phyloP scores from a whole-genome alignment of 306 rosid species.

The Sphenostylis stenocarpa region DNA sequence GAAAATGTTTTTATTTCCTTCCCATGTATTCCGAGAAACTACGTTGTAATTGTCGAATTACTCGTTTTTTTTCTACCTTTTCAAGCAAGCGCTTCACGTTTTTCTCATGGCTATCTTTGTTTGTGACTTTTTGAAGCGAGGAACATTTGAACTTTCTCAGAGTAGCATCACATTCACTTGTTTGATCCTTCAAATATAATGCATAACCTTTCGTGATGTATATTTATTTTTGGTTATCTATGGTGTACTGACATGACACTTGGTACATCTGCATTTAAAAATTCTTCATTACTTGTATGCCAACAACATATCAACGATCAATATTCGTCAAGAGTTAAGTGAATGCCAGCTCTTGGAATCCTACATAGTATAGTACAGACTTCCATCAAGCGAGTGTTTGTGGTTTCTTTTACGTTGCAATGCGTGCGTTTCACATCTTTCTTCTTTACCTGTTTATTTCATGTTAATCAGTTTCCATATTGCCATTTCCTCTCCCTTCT shows the following conservation, averaged over 20 bases:
- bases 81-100: not conserved
- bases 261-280: not conserved
- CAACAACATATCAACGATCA: slow-evolving; percentile 12
- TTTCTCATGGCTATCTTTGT: not conserved
- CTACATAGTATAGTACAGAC: not conserved
- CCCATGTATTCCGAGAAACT: not conserved
- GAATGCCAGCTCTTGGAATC: slow-evolving; percentile 52
- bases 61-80: not conserved
- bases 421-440: slow-evolving; percentile 24
- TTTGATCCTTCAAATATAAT: not conserved
- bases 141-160: not conserved
- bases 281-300: not conserved
- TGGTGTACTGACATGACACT: slow-evolving; percentile 2
- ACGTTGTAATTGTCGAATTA: not conserved
- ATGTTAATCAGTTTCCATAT: not conserved
- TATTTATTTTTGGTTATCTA: not conserved
- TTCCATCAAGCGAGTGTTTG: slow-evolving; percentile 40
- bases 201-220: not conserved
- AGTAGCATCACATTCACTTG: not conserved
- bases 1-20: not conserved
- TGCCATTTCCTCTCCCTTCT: not conserved
- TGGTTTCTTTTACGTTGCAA: slow-evolving; percentile 39
- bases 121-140: not conserved
- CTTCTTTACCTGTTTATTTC: slow-evolving; percentile 13
- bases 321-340: slow-evolving; percentile 22